Evolutionary conservation across 345 rosid species (phyloP).

Genomic region (Raphanus raphanistrum): DNA sequence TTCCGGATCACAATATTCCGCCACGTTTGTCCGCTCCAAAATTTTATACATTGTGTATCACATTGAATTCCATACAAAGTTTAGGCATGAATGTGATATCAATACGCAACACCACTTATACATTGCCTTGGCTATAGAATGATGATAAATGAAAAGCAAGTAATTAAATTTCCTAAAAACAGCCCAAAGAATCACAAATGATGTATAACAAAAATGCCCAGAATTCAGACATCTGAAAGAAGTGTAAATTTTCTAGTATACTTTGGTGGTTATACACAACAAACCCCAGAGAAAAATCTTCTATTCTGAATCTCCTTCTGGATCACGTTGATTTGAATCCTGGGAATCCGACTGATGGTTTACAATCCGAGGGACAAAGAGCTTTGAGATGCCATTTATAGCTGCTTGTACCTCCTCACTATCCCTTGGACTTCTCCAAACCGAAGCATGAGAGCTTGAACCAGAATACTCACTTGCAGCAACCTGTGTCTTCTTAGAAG

Average conservation of each 20-base stretch:
- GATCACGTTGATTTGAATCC: slow-evolving; percentile 38
- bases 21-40: too few relatives aligned
- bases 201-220: neutral
- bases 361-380: slow-evolving; percentile 61
- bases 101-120: neutral
- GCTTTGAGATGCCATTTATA: slow-evolving; percentile 72
- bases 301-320: slow-evolving; percentile 14
- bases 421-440: slow-evolving; percentile 52
- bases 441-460: slow-evolving; percentile 52
- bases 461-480: slow-evolving; percentile 72
- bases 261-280: slow-evolving; percentile 16
- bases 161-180: neutral
- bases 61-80: neutral
- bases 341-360: slow-evolving; percentile 59
- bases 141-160: neutral
- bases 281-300: slow-evolving; percentile 1
- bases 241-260: neutral
- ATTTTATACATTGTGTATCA: too few relatives aligned
- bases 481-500: slow-evolving; percentile 66
- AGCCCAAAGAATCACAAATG: neutral
- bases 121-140: neutral
- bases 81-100: neutral
- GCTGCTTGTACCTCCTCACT: slow-evolving; percentile 73
- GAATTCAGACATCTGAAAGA: neutral
- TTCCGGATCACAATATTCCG: too few relatives aligned